Conservation (phyloP, 1,284 basidiomycete genomes). For the Rhodofomes roseus region DNA sequence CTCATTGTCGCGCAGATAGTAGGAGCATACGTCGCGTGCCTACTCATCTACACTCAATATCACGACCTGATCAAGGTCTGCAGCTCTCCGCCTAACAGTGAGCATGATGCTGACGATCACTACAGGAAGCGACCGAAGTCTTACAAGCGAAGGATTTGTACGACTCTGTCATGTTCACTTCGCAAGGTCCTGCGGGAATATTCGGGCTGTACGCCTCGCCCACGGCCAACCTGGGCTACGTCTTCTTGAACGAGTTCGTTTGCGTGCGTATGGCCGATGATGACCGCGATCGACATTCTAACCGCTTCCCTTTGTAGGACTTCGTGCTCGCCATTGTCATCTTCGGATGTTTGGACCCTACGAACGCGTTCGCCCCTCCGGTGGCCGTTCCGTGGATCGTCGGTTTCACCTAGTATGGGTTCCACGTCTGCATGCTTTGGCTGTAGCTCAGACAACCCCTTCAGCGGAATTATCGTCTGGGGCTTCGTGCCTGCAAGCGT, state of each 20-base stretch:
- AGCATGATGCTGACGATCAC: background rate
- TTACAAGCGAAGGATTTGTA: conserved; percentile 39
- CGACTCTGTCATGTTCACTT: conserved; percentile 48
- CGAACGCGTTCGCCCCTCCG: conserved; percentile 57
- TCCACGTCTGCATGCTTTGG: too few relatives aligned
- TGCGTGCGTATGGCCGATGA: conserved; percentile 28
- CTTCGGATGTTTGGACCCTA: conserved; percentile 56
- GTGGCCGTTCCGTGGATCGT: conserved; percentile 49
- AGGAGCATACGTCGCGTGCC: conserved; percentile 58
- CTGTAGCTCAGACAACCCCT: too few relatives aligned
- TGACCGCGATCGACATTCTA: conserved; percentile 3
- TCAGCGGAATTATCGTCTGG: conserved; percentile 55
- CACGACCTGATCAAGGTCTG: conserved; percentile 43
- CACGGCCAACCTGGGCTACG: conserved; percentile 48
- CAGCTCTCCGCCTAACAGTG: background rate
- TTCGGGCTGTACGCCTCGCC: conserved; percentile 52
- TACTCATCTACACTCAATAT: conserved; percentile 62
- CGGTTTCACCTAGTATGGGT: conserved; percentile 53
- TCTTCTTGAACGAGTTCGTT: conserved; percentile 65
- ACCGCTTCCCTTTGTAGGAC: conserved; percentile 40
- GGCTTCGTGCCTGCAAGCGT: conserved; percentile 51
- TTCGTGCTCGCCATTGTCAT: conserved; percentile 58
- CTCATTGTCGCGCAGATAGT: conserved; percentile 63
- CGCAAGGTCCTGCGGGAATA: conserved; percentile 57
- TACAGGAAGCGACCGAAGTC: conserved; percentile 36